These are phyloP conservation scores for Grosmannia clavigera DNA, from an alignment of 2,329 filamentous ascomycete genomes.

Conservation along the genomic window DNA sequence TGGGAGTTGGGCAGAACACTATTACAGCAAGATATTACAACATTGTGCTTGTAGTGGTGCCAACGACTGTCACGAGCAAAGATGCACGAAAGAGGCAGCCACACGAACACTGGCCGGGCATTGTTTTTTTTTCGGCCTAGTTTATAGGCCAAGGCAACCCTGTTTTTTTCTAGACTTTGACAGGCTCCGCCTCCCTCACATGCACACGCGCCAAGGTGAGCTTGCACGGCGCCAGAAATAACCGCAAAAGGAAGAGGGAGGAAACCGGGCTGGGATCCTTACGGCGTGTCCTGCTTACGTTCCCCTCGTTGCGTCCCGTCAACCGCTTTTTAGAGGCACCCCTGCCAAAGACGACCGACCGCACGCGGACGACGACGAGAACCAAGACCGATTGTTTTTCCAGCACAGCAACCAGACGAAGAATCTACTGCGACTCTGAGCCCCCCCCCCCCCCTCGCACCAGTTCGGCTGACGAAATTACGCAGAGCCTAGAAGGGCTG, in stretches of 20 bases:
- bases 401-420: no score
- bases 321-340: no score
- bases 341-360: no score
- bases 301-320: neutral
- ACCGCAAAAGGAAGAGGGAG: neutral
- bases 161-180: neutral
- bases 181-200: neutral
- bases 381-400: no score
- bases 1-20: no score
- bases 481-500: no score
- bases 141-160: neutral
- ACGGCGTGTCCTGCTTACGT: neutral
- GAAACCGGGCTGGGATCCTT: neutral
- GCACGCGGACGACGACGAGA: no score
- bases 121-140: neutral
- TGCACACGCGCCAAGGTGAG: neutral
- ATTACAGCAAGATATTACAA: no score
- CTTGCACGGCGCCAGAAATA: neutral
- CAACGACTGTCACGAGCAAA: neutral
- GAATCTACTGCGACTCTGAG: no score
- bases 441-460: no score
- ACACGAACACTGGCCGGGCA: neutral
- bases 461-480: no score
- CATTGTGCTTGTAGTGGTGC: neutral
- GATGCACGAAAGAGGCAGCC: neutral